Evolutionary conservation across 768 basidiomycete genomes (phyloP).

Genomic region (Leccinum obscurum): DNA sequence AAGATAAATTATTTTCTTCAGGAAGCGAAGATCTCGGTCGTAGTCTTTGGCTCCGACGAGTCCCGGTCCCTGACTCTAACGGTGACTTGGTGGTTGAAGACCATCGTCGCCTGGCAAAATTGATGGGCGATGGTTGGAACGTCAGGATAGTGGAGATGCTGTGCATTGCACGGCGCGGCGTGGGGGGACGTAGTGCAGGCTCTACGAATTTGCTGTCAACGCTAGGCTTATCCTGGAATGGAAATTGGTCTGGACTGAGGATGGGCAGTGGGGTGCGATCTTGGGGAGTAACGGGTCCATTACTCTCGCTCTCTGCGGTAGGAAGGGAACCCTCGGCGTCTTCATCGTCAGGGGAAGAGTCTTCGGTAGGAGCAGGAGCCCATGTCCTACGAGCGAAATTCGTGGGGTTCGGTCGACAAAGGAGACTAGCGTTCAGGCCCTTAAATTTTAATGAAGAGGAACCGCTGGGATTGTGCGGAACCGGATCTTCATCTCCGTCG

Average conservation of each 20-base stretch:
- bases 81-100: conserved; percentile 41
- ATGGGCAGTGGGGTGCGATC: conserved; percentile 47
- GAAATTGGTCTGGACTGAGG: conserved; percentile 33
- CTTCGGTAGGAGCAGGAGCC: conserved; percentile 43
- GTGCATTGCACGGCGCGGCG: conserved; percentile 21
- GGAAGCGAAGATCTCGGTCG: conserved; percentile 31
- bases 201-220: conserved; percentile 25
- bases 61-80: conserved; percentile 34
- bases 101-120: conserved; percentile 65
- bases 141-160: conserved; percentile 44
- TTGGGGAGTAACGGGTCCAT: conserved; percentile 58
- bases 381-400: conserved; percentile 60
- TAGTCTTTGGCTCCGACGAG: conserved; percentile 37
- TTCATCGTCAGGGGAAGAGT: conserved; percentile 34
- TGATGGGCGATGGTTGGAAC: conserved; percentile 63
- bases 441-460: conserved; percentile 31
- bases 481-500: conserved; percentile 30
- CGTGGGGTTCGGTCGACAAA: conserved; percentile 60
- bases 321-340: conserved; percentile 34
- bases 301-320: conserved; percentile 47
- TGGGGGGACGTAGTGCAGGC: conserved; percentile 23
- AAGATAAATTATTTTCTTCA: conserved; percentile 34
- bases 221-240: conserved; percentile 20
- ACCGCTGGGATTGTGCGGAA: conserved; percentile 27
- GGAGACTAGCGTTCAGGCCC: conserved; percentile 44